These are phyloP conservation scores for Aspergillus biplanus DNA, from an alignment of 495 filamentous ascomycete species.

Conservation along the genomic window DNA sequence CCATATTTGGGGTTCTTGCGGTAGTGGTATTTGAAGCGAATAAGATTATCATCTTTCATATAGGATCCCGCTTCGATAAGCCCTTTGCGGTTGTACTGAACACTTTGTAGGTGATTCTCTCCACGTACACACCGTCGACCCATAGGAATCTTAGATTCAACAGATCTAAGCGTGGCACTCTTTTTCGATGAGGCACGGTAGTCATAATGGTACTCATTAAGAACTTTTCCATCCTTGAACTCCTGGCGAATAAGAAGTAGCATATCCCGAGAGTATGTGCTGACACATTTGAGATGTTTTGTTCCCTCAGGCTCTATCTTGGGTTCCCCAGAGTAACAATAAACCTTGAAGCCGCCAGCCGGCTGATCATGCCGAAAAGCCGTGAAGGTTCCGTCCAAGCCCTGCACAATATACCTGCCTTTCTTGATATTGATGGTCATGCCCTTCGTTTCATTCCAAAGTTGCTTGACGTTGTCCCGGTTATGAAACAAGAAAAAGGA, in stretches of 20 bases:
- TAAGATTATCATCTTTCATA: conserved; percentile 56
- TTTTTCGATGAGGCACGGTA: conserved; percentile 41
- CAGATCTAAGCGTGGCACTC: conserved; percentile 33
- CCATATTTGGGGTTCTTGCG: conserved; percentile 59
- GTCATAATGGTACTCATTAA: conserved; percentile 59
- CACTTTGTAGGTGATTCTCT: conserved; percentile 47
- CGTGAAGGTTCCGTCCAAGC: conserved; percentile 50
- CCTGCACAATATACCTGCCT: conserved; percentile 47
- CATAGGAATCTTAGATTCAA: conserved; percentile 46
- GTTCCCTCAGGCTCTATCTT: conserved; percentile 46
- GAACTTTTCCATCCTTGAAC: conserved; percentile 46
- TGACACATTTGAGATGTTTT: conserved; percentile 48
- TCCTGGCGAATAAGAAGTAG: conserved; percentile 52
- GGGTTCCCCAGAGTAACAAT: conserved; percentile 51
- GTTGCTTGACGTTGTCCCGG: conserved; percentile 45
- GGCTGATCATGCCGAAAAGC: conserved; percentile 47
- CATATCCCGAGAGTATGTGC: conserved; percentile 53
- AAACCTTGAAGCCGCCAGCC: conserved; percentile 48
- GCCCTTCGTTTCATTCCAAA: conserved; percentile 54
- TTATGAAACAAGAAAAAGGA: conserved; percentile 55
- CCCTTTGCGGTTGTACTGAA: conserved; percentile 59
- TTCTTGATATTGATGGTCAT: conserved; percentile 52
- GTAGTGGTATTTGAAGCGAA: conserved; percentile 62
- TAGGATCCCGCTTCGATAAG: conserved; percentile 58
- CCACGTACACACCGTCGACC: conserved; percentile 53